A percentile compares a stretch with the other conserved stretches of the same genome.
Evolutionary conservation across 495 filamentous ascomycete genomes (phyloP).

Genomic region (Xylaria sp.): DNA sequence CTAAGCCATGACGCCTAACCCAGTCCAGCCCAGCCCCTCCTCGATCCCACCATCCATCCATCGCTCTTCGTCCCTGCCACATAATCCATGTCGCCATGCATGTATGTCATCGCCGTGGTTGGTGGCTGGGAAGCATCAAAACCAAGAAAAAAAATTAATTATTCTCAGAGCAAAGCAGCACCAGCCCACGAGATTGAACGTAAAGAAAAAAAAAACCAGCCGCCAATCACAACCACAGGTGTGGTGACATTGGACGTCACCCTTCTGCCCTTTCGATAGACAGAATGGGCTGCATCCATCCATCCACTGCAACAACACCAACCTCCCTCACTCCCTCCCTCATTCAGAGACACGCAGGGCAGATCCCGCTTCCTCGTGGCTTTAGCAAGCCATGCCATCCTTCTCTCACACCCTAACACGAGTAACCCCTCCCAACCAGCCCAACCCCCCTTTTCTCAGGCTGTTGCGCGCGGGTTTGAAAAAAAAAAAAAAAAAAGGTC

Average conservation of each 20-base stretch:
- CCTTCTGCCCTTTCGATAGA: conserved; percentile 8
- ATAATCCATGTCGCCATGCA: conserved; percentile 17
- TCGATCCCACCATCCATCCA: conserved; percentile 3
- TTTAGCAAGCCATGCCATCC: conserved; percentile 1
- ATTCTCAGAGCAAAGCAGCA: background rate
- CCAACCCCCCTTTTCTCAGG: background rate
- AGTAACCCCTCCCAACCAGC: background rate
- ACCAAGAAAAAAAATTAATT: background rate
- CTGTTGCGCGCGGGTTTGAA: background rate
- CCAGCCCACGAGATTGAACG: background rate
- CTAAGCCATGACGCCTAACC: conserved; percentile 4
- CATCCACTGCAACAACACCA: background rate
- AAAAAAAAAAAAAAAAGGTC: too few relatives aligned
- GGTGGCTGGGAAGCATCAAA: background rate
- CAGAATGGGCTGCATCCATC: conserved; percentile 18
- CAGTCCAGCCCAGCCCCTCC: conserved; percentile 5
- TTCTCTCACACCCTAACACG: background rate
- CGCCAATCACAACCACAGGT: conserved; percentile 20
- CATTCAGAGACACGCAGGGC: conserved; percentile 6
- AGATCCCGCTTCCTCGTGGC: conserved; percentile 23
- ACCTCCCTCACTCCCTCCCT: too few relatives aligned
- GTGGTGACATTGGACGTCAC: conserved; percentile 16
- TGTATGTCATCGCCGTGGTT: conserved; percentile 21
- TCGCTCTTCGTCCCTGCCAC: background rate
- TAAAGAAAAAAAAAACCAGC: background rate